phyloP scores from a whole-genome alignment of 192 early-diverging fungal genomes.

The Coemansia sp. region DNA sequence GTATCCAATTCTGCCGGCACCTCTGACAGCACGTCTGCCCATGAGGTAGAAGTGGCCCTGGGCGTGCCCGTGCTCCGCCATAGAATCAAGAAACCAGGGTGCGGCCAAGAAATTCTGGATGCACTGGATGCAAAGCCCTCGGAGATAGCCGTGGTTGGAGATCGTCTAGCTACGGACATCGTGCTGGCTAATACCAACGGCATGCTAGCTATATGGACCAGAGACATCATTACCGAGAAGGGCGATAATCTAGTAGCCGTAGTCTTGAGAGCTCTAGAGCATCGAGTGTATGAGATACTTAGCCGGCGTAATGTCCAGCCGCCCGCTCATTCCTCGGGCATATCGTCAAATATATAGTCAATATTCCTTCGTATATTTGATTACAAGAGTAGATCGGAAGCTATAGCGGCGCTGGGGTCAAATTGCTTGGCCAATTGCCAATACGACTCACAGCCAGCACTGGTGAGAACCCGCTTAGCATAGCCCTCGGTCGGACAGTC shows the following conservation, averaged over 20 bases:
- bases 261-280: conserved; percentile 25
- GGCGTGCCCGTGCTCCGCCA: conserved; percentile 64
- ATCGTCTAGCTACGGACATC: conserved; percentile 84
- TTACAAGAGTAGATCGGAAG: not conserved
- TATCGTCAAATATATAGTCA: not conserved
- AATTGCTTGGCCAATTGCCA: conserved; percentile 80
- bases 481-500: conserved; percentile 71
- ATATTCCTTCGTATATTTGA: not conserved
- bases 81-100: conserved; percentile 68
- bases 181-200: conserved; percentile 79
- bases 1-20: conserved; percentile 95
- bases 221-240: conserved; percentile 65
- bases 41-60: conserved; percentile 27
- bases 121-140: conserved; percentile 51
- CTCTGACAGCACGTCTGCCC: conserved; percentile 60
- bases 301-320: not conserved
- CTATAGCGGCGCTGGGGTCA: conserved; percentile 8
- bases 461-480: conserved; percentile 72
- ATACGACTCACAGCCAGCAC: conserved; percentile 73
- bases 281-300: conserved; percentile 14
- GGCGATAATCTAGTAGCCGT: conserved; percentile 78
- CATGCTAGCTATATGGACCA: conserved; percentile 70
- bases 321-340: not conserved
- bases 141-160: conserved; percentile 79
- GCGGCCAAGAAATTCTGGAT: conserved; percentile 60